Percentiles rank a stretch among this genome's conserved stretches.
Conservation (phyloP, 208 protist genomes). For the Tritrichomonas foetus region DNA sequence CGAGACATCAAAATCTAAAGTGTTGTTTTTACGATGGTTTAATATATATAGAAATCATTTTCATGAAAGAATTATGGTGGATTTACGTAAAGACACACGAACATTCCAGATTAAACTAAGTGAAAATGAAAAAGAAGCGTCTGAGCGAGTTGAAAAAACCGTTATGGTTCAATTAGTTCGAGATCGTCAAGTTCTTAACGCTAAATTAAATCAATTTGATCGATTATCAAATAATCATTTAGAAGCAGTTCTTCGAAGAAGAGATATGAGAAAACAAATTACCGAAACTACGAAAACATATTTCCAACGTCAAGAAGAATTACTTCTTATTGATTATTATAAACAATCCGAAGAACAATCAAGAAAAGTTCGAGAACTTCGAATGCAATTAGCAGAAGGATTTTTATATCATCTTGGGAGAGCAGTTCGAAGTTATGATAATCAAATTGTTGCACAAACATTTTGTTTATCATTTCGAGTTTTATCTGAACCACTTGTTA, state of each 20-base stretch:
- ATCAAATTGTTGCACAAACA: background rate
- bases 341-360: background rate
- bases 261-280: background rate
- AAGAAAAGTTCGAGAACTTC: background rate
- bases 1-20: background rate
- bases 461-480: background rate
- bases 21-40: background rate
- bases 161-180: background rate
- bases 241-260: background rate
- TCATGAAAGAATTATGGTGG: background rate
- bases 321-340: background rate
- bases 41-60: background rate
- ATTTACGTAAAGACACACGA: background rate
- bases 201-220: background rate
- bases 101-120: background rate
- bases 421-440: background rate
- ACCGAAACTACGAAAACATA: background rate
- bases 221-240: background rate
- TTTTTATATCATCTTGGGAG: background rate
- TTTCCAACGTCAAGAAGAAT: slow-evolving; percentile 1
- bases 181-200: background rate
- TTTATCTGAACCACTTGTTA: background rate
- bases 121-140: background rate
- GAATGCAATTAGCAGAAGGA: slow-evolving; percentile 1
- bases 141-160: background rate